These are phyloP conservation scores for Salicornia ramosissima DNA, from an alignment of 148 eudicot genomes.

Conservation along the genomic window DNA sequence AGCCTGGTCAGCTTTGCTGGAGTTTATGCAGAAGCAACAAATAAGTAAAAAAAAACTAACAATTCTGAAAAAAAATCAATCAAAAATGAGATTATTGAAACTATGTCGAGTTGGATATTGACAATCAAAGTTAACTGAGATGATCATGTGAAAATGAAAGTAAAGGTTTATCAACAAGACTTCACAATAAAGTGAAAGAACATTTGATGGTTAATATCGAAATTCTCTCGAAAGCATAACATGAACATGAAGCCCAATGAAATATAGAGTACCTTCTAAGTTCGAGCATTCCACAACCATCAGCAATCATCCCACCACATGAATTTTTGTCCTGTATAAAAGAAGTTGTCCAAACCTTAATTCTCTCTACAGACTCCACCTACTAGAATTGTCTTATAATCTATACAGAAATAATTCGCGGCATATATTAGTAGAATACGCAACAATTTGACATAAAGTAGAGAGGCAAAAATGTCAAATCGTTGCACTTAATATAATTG, in stretches of 20 bases:
- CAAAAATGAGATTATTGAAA: neutral
- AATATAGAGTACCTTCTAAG: conserved; percentile 10
- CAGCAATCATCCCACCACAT: conserved; percentile 2
- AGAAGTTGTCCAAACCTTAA: neutral
- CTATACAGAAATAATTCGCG: too few relatives aligned
- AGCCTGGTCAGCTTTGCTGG: conserved; percentile 23
- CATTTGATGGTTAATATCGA: neutral
- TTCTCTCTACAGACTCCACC: neutral
- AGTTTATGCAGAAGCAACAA: conserved; percentile 31
- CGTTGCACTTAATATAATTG: too few relatives aligned
- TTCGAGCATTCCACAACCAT: conserved; percentile 4
- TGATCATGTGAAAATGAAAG: neutral
- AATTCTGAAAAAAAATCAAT: too few relatives aligned
- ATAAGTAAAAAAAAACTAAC: neutral
- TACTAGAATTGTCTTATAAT: neutral
- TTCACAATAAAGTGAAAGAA: neutral
- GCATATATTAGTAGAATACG: neutral
- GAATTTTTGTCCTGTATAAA: conserved; percentile 8
- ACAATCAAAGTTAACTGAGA: too few relatives aligned
- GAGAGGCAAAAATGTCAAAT: too few relatives aligned
- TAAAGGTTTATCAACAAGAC: neutral
- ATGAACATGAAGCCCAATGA: neutral
- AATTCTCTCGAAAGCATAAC: neutral
- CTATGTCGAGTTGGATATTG: too few relatives aligned
- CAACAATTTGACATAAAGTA: neutral